Evolutionary conservation across 2,329 filamentous ascomycete genomes (phyloP), one percentile per base, ranked within the genome.

Genomic region (Curvularia verruculosa): DNA sequence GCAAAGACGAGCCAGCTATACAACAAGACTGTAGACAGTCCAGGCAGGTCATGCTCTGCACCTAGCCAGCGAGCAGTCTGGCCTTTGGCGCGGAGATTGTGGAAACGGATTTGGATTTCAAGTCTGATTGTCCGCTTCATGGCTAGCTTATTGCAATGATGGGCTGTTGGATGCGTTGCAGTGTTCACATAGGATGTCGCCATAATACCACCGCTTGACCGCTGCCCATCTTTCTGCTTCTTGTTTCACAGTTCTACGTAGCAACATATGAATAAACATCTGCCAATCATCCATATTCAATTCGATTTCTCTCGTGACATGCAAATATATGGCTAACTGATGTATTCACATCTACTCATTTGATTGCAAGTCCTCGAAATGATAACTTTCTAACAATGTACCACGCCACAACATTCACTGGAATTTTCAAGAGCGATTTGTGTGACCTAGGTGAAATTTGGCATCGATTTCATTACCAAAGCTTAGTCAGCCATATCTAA

Each of bases 231-330:
- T 78, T 92, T 92, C 69, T 90, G 83, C 61, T 79, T 79, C 37
- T 29, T 78, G 77, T 69, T 89, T 89, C 89, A 89, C 92, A 69
- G 89, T 91, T 23, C 86, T 87, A 59, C 84, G 78, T 10, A 92
- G 85, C 19, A 84, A 81, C 36, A 84, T 84, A 60, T 5, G 15
- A 36, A 36, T 8, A 8, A 8, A 6, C 12, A n/a, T 18, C 15
- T 36, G 5, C 15, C 12, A 36, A 15, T 7, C 13, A 15, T n/a
- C 2, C 31, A 1, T 15, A 13, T 34, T 34, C 12, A n/a, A 34
- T 34, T 5, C 2, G 12, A n/a, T 8, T 34, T 34, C 31, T 34
- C 9, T 34, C 12, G 4, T 34, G 31, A 12, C 12, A 5, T 34
- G 31, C 13, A n/a, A n/a, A 9, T 34, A n/a, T 2, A 34, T n/a